These are phyloP conservation scores for Arabidopsis suecica DNA, from an alignment of 345 rosid genomes.

Conservation along the genomic window DNA sequence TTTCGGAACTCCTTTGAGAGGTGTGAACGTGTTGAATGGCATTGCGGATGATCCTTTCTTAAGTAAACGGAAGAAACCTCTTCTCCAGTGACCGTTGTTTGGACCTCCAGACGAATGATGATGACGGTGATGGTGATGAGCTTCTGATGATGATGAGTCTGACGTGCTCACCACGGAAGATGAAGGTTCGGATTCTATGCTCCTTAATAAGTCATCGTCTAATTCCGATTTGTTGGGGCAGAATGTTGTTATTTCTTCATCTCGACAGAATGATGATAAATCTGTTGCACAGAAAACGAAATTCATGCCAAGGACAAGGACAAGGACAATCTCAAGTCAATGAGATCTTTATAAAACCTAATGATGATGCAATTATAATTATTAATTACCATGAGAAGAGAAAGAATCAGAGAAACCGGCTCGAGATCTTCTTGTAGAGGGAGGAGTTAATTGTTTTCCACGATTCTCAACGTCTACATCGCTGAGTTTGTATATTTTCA, in stretches of 20 bases:
- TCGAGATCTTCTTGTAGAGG: constrained; percentile 46
- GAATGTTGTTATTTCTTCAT: constrained; percentile 22
- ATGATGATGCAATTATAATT: neutral
- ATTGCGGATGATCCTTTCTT: constrained; percentile 64
- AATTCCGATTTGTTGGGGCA: constrained; percentile 19
- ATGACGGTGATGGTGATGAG: constrained; percentile 29
- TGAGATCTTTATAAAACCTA: neutral
- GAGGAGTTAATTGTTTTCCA: constrained; percentile 38
- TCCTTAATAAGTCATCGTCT: constrained; percentile 48
- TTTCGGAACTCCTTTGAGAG: constrained; percentile 57
- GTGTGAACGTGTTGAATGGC: constrained; percentile 54
- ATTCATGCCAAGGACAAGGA: neutral
- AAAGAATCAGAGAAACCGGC: constrained; percentile 58
- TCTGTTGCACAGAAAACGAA: constrained; percentile 40
- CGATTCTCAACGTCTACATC: constrained; percentile 41
- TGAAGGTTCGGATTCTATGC: constrained; percentile 51
- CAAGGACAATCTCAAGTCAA: neutral
- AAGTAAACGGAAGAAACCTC: constrained; percentile 60
- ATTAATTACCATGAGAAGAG: constrained; percentile 52
- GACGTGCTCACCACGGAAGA: constrained; percentile 64
- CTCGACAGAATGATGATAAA: constrained; percentile 33
- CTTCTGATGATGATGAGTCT: constrained; percentile 50
- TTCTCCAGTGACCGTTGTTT: constrained; percentile 51
- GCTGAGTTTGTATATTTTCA: constrained; percentile 35
- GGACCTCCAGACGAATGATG: constrained; percentile 28